These are phyloP conservation scores for Suillus placidus DNA, from an alignment of 768 basidiomycete genomes.

Conservation along the genomic window DNA sequence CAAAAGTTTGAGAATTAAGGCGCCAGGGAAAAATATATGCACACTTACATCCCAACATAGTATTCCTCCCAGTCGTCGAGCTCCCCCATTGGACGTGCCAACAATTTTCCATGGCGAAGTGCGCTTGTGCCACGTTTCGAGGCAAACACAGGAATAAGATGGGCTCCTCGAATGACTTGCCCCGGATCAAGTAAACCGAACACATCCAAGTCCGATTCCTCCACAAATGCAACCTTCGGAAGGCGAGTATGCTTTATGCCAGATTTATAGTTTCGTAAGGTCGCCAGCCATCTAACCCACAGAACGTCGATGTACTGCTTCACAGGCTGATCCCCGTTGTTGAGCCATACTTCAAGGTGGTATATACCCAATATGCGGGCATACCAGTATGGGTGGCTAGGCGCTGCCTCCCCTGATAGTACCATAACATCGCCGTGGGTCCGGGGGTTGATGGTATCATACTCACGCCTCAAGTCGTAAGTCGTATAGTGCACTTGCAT, in stretches of 20 bases:
- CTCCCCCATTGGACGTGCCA: background rate
- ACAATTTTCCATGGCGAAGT: background rate
- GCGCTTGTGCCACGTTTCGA: background rate
- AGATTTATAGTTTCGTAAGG: background rate
- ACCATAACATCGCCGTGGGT: constrained; percentile 15
- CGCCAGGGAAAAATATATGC: background rate
- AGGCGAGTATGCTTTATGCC: background rate
- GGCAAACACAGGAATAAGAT: constrained; percentile 12
- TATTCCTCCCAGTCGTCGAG: constrained; percentile 5
- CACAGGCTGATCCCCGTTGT: background rate
- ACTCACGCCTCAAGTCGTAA: constrained; percentile 17
- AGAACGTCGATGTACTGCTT: background rate
- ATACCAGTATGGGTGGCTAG: too few relatives aligned
- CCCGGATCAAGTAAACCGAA: constrained; percentile 11
- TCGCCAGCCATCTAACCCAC: constrained; percentile 6
- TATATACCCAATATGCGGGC: constrained; percentile 17
- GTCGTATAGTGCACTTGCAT: constrained; percentile 11
- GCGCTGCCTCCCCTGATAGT: constrained; percentile 13
- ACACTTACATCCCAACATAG: background rate
- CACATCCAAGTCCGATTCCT: background rate
- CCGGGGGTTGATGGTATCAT: constrained; percentile 12
- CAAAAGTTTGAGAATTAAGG: background rate
- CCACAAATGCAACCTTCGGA: constrained; percentile 3
- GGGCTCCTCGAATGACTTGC: constrained; percentile 4
- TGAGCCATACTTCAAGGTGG: constrained; percentile 9